phyloP scores from a whole-genome alignment of 305 asterid genomes.

The Ilex paraguariensis region DNA sequence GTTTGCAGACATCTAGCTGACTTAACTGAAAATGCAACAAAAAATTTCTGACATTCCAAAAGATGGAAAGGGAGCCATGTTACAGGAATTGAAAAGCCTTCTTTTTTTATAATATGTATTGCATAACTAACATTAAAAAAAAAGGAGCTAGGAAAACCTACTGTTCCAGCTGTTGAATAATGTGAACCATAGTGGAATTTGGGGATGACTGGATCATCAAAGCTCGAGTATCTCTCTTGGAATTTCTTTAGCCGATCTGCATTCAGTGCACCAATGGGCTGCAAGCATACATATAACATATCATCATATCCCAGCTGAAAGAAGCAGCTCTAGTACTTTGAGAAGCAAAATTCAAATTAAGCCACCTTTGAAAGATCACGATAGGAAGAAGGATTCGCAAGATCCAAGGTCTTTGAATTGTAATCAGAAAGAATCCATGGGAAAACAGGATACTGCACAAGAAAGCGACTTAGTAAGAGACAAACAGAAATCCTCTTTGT shows the following conservation, averaged over 20 bases:
- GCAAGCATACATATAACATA: conserved; percentile 23
- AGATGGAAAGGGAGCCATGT: too few species aligned
- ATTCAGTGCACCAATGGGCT: conserved; percentile 97
- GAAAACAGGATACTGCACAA: conserved; percentile 93
- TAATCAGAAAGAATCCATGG: conserved; percentile 98
- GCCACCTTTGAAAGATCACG: conserved; percentile 96
- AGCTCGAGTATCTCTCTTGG: conserved; percentile 95
- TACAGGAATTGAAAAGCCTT: too few species aligned
- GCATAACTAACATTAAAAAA: background rate
- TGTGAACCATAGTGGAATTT: conserved; percentile 98
- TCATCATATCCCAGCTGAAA: conserved; percentile 21
- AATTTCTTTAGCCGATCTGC: conserved; percentile 74
- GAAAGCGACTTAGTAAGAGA: conserved; percentile 19
- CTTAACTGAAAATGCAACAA: too few species aligned
- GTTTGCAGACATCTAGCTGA: too few species aligned
- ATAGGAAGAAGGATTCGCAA: conserved; percentile 77
- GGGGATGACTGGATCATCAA: conserved; percentile 92
- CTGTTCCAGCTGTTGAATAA: conserved; percentile 99
- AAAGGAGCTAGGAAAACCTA: conserved; percentile 31
- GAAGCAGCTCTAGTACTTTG: conserved; percentile 8
- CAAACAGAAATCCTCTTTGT: conserved; percentile 12
- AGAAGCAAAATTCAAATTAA: conserved; percentile 13
- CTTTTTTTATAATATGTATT: too few species aligned
- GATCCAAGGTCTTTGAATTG: conserved; percentile 71
- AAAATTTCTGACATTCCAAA: too few species aligned